Evolutionary conservation across 208 protist species (phyloP), one percentile per base, ranked within the genome.

Genomic region (Trypanosoma theileri): DNA sequence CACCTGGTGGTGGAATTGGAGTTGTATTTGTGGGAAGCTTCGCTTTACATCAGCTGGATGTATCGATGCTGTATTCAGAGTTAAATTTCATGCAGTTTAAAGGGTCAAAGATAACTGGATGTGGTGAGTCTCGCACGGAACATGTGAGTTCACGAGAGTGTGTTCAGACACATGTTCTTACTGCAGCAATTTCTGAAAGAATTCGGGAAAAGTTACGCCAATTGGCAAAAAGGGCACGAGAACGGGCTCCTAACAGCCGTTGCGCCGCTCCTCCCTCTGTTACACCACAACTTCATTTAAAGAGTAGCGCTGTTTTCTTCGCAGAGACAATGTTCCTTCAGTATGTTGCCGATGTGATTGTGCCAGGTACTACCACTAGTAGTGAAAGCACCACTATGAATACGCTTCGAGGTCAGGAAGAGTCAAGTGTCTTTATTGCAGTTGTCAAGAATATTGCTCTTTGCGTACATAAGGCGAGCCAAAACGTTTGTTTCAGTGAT

Each of bases 81-180:
- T 62, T 71, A 42, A 95, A 95, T 65, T 93, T 85, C 54, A 40
- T 86, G 21, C 87, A 91, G 51, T 63, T 93, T 11, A 57, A 77
- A 21, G 90, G 84, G 3, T 79, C 68, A 44, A 79, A 79, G 11
- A 58, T 95, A 46, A 84, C 75, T 0, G 90, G 90, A 11, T 86
- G 77, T 62, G 85, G 80, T 4, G 79, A 88, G 60, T 84, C 85
- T 4, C 69, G 82, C 4, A 69, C 75, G 1, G 85, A 91, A 58
- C 67, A 53, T 50, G 69, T 92, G 51, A 82, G 77, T 62, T 95
- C 90, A 56, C 85, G 85, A 3, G 86, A 95, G 77, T 95, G 90
- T 71, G 85, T 95, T 17, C 79, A 89, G 58, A 83, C 82, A 48
- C 84, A 95, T 53, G 85, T 77, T 35, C 73, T 95, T 0, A 91